Conservation (phyloP, 441 rosid species). For the Euphorbia celastroides region DNA sequence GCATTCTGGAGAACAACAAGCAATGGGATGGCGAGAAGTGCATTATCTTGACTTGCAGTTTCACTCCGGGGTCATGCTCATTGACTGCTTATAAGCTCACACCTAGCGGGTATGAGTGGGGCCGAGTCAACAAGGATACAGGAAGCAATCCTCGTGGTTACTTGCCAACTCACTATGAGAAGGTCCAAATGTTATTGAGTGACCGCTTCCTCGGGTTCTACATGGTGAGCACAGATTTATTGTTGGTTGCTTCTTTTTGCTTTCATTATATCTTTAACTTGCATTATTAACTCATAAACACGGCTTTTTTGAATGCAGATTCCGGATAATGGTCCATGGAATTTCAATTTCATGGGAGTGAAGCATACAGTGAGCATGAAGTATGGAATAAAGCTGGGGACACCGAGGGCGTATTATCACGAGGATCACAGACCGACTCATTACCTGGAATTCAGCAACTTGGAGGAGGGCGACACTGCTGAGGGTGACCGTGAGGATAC, state of each 20-base stretch:
- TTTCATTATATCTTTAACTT: too few relatives aligned
- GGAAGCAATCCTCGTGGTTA: constrained; percentile 95
- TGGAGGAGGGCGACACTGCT: constrained; percentile 63
- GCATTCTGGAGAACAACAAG: constrained; percentile 81
- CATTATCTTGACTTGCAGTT: constrained; percentile 92
- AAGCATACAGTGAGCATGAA: constrained; percentile 90
- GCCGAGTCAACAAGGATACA: constrained; percentile 83
- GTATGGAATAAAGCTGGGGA: constrained; percentile 80
- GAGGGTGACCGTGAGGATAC: constrained; percentile 95
- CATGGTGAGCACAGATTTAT: constrained; percentile 42
- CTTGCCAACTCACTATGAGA: constrained; percentile 93
- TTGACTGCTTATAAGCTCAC: constrained; percentile 90
- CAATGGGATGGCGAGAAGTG: constrained; percentile 99
- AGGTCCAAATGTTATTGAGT: constrained; percentile 96
- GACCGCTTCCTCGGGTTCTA: constrained; percentile 95
- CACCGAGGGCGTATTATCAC: constrained; percentile 74
- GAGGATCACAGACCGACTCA: constrained; percentile 95
- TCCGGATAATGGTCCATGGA: constrained; percentile 95
- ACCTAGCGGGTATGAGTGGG: constrained; percentile 96
- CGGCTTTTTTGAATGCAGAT: constrained; percentile 33
- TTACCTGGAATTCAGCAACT: constrained; percentile 88
- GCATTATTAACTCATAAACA: too few relatives aligned
- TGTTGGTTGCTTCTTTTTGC: too few relatives aligned
- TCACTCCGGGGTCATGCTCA: constrained; percentile 96
- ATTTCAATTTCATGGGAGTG: constrained; percentile 95